Evolutionary conservation across 768 basidiomycete genomes (phyloP).

Genomic region (Lactarius indigo): DNA sequence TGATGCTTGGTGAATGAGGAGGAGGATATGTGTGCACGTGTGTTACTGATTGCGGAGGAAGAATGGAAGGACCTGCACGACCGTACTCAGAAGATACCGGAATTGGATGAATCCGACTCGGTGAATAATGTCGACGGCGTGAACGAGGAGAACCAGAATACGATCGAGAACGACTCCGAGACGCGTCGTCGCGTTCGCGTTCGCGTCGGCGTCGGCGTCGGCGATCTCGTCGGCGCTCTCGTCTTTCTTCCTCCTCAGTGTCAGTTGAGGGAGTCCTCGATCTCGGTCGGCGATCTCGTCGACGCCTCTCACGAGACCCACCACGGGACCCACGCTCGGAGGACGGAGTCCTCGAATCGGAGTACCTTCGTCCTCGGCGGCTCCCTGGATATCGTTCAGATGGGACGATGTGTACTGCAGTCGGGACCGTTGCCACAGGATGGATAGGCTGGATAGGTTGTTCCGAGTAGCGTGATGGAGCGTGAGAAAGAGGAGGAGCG

Average conservation of each 20-base stretch:
- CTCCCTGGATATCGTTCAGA: not conserved
- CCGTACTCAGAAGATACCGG: slow-evolving; percentile 10
- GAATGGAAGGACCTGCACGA: not conserved
- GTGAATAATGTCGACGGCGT: not conserved
- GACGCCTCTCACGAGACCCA: slow-evolving; percentile 5
- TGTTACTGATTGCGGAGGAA: not conserved
- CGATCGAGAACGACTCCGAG: not conserved
- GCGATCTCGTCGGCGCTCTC: not conserved
- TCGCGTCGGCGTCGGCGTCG: not conserved
- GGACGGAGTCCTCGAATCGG: slow-evolving; percentile 11
- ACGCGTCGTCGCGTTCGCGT: not conserved
- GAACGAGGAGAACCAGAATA: not conserved
- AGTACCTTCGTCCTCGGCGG: not conserved
- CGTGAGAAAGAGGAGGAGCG: not conserved
- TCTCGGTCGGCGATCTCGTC: not conserved
- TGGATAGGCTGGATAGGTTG: not conserved
- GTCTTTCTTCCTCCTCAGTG: not conserved
- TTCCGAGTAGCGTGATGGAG: slow-evolving; percentile 8
- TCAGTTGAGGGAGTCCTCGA: slow-evolving; percentile 3
- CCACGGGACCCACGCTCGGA: slow-evolving; percentile 1
- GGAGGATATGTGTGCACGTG: slow-evolving; percentile 13
- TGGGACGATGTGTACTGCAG: slow-evolving; percentile 4
- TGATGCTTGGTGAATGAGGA: not conserved
- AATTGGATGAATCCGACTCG: not conserved
- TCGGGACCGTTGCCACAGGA: not conserved